Conservation (phyloP, 2,329 filamentous ascomycete genomes). For the Alternaria postmessia region DNA sequence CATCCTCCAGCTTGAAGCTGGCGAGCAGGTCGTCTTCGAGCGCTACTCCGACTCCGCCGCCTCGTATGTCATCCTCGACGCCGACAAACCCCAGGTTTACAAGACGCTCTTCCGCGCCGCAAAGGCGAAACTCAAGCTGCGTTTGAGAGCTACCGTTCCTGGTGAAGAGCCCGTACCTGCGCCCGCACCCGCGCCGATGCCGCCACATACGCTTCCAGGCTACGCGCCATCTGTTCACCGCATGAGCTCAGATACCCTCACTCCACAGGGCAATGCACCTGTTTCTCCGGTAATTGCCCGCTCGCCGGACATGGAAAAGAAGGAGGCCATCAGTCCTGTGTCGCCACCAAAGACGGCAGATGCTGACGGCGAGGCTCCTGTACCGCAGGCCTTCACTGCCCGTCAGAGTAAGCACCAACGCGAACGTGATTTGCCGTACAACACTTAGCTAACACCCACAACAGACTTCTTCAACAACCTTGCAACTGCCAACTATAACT, state of each 20-base stretch:
- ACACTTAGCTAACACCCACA: slow-evolving; percentile 18
- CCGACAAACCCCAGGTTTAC: slow-evolving; percentile 81
- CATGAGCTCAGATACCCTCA: slow-evolving; percentile 39
- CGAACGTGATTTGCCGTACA: neutral
- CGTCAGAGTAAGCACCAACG: slow-evolving; percentile 39
- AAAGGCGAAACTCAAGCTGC: slow-evolving; percentile 97
- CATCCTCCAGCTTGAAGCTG: slow-evolving; percentile 70
- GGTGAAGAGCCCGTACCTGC: slow-evolving; percentile 57
- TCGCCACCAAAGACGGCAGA: slow-evolving; percentile 33
- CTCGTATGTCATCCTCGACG: slow-evolving; percentile 80
- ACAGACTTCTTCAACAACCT: slow-evolving; percentile 44
- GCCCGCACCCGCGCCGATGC: slow-evolving; percentile 25
- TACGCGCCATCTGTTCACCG: slow-evolving; percentile 33
- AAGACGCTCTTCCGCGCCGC: slow-evolving; percentile 97
- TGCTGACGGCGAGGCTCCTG: slow-evolving; percentile 49
- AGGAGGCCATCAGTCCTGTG: slow-evolving; percentile 31
- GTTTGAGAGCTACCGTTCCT: slow-evolving; percentile 74
- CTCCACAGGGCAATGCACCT: slow-evolving; percentile 30
- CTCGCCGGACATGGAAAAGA: slow-evolving; percentile 32
- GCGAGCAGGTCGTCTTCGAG: slow-evolving; percentile 75
- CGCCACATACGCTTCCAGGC: slow-evolving; percentile 18
- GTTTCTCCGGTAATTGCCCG: slow-evolving; percentile 40
- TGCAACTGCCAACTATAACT: slow-evolving; percentile 35
- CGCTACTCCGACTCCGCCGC: slow-evolving; percentile 94
- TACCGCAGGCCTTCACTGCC: slow-evolving; percentile 52